Conservation (phyloP, 345 rosid species). For the Murraya koenigii region DNA sequence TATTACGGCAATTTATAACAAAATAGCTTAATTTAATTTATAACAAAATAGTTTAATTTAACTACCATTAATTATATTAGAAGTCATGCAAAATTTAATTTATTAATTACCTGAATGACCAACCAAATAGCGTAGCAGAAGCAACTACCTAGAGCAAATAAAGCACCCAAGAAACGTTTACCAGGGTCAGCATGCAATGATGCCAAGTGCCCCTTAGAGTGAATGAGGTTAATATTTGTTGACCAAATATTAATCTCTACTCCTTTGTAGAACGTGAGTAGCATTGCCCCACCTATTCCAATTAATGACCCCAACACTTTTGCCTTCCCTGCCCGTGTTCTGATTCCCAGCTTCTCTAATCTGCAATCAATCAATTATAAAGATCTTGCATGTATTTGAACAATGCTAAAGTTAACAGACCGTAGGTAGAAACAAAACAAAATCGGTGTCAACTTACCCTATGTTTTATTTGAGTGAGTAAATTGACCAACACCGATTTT, state of each 20-base stretch:
- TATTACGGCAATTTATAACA: too few relatives aligned
- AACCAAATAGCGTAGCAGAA: conserved; percentile 33
- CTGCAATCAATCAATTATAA: conserved; percentile 17
- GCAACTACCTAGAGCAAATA: conserved; percentile 30
- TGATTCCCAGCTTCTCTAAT: conserved; percentile 40
- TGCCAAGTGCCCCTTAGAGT: neutral
- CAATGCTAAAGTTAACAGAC: too few relatives aligned
- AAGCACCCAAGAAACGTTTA: conserved; percentile 22
- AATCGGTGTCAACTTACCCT: too few relatives aligned
- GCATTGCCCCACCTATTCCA: conserved; percentile 59
- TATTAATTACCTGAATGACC: conserved; percentile 40
- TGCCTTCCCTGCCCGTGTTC: conserved; percentile 36
- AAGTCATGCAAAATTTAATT: neutral
- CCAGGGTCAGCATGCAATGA: neutral
- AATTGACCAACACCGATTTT: too few relatives aligned
- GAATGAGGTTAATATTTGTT: conserved; percentile 33
- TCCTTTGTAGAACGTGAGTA: conserved; percentile 57
- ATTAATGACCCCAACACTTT: conserved; percentile 53
- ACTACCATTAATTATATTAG: too few relatives aligned
- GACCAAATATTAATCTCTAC: conserved; percentile 27
- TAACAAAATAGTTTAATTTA: neutral
- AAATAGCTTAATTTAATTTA: neutral
- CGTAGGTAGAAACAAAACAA: too few relatives aligned
- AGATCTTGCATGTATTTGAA: too few relatives aligned
- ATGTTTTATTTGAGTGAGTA: too few relatives aligned